phyloP scores from a whole-genome alignment of 345 rosid genomes.

The Ceriops zippeliana region DNA sequence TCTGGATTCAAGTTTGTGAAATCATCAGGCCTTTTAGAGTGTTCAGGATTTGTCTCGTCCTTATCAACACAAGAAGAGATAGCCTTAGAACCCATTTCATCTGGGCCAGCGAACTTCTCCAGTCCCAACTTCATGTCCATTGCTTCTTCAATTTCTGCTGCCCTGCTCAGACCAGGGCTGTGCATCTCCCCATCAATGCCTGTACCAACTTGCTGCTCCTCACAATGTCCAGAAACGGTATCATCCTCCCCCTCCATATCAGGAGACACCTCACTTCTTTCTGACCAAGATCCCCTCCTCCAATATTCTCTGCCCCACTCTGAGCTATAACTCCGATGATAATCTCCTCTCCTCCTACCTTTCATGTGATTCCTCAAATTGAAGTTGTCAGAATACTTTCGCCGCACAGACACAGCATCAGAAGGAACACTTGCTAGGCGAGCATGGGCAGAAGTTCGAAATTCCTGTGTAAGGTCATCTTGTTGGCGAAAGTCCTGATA shows the following conservation, averaged over 20 bases:
- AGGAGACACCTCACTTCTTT: conserved; percentile 46
- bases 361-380: conserved; percentile 46
- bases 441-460: conserved; percentile 47
- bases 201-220: conserved; percentile 55
- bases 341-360: conserved; percentile 68
- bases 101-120: conserved; percentile 39
- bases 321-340: conserved; percentile 42
- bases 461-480: conserved; percentile 47
- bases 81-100: conserved; percentile 53
- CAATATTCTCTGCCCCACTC: conserved; percentile 70
- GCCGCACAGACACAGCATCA: conserved; percentile 44
- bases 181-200: conserved; percentile 50
- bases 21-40: conserved; percentile 45
- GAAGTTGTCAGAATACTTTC: conserved; percentile 62
- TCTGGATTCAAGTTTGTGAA: conserved; percentile 26
- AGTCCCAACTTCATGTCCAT: conserved; percentile 48
- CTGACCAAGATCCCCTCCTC: conserved; percentile 72
- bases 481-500: conserved; percentile 59
- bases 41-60: conserved; percentile 45
- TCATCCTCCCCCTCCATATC: conserved; percentile 54
- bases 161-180: conserved; percentile 41
- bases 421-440: conserved; percentile 47
- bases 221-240: conserved; percentile 43
- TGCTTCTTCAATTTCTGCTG: conserved; percentile 45
- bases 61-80: conserved; percentile 45